Evolutionary conservation across 305 asterid species (phyloP).

Genomic region (Fraxinus platypoda): DNA sequence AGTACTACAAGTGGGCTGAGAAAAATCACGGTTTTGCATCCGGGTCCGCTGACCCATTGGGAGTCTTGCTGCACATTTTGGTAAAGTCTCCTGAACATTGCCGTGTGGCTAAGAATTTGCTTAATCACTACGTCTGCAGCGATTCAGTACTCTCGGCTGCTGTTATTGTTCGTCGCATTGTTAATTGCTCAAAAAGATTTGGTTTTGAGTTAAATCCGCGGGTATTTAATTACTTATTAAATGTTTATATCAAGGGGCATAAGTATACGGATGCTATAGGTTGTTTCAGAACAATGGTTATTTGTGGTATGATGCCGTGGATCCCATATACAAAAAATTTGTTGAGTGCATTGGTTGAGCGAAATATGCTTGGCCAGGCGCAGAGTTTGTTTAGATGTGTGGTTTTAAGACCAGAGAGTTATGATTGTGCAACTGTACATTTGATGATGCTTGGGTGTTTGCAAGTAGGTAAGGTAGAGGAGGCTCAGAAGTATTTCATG

Average conservation of each 20-base stretch:
- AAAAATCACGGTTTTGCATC: slow-evolving; percentile 40
- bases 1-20: slow-evolving; percentile 43
- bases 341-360: slow-evolving; percentile 47
- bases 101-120: slow-evolving; percentile 33
- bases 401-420: slow-evolving; percentile 31
- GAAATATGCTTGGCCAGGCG: slow-evolving; percentile 42
- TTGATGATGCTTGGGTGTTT: slow-evolving; percentile 59
- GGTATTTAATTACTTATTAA: slow-evolving; percentile 49
- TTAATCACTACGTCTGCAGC: slow-evolving; percentile 37
- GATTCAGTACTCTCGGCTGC: slow-evolving; percentile 44
- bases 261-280: slow-evolving; percentile 56
- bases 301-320: slow-evolving; percentile 36
- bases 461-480: slow-evolving; percentile 50
- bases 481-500: slow-evolving; percentile 42
- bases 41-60: slow-evolving; percentile 52
- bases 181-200: slow-evolving; percentile 42
- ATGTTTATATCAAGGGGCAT: slow-evolving; percentile 47
- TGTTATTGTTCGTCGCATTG: slow-evolving; percentile 39
- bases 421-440: slow-evolving; percentile 53
- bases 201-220: slow-evolving; percentile 44
- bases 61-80: slow-evolving; percentile 67
- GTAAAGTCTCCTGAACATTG: slow-evolving; percentile 42
- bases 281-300: slow-evolving; percentile 49
- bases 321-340: slow-evolving; percentile 35
- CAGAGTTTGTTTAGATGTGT: slow-evolving; percentile 41